A percentile compares a stretch with the other conserved stretches of the same genome.
Evolutionary conservation across 2,329 filamentous ascomycete species (phyloP).

Genomic region (Alternaria tenuissima): DNA sequence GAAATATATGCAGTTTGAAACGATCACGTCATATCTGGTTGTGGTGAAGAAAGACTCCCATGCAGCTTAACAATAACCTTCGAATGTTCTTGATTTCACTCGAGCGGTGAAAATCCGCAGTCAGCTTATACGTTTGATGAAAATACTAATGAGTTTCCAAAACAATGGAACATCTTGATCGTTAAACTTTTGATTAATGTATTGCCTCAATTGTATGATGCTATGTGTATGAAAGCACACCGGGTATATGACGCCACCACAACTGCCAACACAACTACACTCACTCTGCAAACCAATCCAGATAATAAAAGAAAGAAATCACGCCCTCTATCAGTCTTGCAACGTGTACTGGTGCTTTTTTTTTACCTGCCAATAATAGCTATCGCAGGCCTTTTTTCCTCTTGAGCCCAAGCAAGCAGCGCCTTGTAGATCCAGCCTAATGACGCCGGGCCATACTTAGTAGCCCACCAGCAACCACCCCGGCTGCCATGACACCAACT

Average conservation of each 20-base stretch:
- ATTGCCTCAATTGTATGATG: background rate
- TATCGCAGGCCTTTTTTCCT: background rate
- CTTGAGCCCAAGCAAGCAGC: background rate
- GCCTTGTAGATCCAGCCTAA: background rate
- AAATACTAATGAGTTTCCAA: background rate
- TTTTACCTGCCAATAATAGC: background rate
- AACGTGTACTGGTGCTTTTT: background rate
- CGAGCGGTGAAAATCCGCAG: background rate
- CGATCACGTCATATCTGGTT: background rate
- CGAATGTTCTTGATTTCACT: too few species aligned
- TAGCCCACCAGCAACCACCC: background rate
- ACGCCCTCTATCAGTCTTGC: too few species aligned
- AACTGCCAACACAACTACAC: background rate
- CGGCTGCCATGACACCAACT: background rate
- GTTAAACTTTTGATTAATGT: background rate
- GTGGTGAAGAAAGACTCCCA: too few species aligned
- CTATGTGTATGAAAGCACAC: background rate
- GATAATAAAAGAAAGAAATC: background rate
- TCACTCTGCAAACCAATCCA: background rate
- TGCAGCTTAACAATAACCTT: background rate
- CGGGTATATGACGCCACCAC: conserved; percentile 8
- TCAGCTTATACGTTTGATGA: background rate
- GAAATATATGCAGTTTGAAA: background rate
- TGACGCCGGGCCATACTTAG: background rate
- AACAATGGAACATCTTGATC: too few species aligned